phyloP scores from a whole-genome alignment of 73 alveolate species.

The Paramecium sonneborni region DNA sequence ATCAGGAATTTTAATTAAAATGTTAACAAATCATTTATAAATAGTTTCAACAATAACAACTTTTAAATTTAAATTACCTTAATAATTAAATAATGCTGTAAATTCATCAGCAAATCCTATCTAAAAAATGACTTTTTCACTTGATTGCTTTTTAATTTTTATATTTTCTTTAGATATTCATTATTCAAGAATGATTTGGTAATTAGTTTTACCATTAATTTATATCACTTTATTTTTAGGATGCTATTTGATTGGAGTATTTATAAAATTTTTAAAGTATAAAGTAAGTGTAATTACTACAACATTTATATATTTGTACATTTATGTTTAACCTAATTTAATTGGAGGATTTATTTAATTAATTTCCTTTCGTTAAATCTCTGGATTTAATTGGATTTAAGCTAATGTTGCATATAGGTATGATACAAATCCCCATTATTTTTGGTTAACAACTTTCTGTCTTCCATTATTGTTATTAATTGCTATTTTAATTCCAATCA shows the following conservation, averaged over 20 bases:
- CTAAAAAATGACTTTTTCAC: background rate
- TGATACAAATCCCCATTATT: background rate
- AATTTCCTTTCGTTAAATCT: background rate
- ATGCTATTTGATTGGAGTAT: background rate
- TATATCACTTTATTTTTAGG: background rate
- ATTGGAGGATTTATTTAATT: background rate
- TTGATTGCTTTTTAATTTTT: background rate
- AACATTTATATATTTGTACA: background rate
- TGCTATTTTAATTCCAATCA: background rate
- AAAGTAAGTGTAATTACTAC: background rate
- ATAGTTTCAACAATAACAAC: slow-evolving; percentile 12
- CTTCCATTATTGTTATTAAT: background rate
- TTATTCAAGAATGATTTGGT: background rate
- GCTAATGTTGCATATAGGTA: background rate
- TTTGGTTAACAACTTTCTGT: background rate
- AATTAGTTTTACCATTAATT: background rate
- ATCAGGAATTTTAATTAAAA: background rate
- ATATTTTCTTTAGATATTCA: background rate
- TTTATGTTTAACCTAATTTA: background rate
- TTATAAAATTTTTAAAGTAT: background rate
- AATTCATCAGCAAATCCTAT: background rate
- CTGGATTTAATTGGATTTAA: background rate
- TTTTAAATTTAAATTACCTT: slow-evolving; percentile 10
- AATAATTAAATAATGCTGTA: background rate
- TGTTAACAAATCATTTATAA: slow-evolving; percentile 1